phyloP scores from a whole-genome alignment of 2,329 filamentous ascomycete species.

The Nemania diffusa region DNA sequence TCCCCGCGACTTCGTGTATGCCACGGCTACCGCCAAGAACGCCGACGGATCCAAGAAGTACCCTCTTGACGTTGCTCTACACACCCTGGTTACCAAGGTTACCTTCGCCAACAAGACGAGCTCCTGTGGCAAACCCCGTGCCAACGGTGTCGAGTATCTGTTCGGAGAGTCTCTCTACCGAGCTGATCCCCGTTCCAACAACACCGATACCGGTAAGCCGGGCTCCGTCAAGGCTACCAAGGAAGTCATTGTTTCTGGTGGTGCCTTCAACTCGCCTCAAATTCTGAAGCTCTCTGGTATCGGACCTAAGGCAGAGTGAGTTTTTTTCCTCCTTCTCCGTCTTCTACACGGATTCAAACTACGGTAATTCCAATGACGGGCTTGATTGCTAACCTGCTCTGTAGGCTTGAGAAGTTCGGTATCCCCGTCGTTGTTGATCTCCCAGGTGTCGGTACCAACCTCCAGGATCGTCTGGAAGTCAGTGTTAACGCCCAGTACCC shows the following conservation, averaged over 20 bases:
- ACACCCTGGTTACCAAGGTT: slow-evolving; percentile 59
- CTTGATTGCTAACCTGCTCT: background rate
- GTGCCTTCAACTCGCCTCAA: too few species aligned
- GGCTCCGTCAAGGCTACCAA: slow-evolving; percentile 53
- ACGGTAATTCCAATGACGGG: too few species aligned
- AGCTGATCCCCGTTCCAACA: slow-evolving; percentile 53
- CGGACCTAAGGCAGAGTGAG: slow-evolving; percentile 52
- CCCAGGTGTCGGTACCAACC: slow-evolving; percentile 67
- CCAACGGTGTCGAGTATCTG: slow-evolving; percentile 61
- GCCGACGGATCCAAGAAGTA: slow-evolving; percentile 63
- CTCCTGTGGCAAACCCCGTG: slow-evolving; percentile 50
- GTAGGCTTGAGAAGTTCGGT: slow-evolving; percentile 46
- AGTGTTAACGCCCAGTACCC: slow-evolving; percentile 56
- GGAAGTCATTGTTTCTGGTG: slow-evolving; percentile 63
- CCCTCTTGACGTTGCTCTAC: slow-evolving; percentile 65
- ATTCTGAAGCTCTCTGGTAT: slow-evolving; percentile 62
- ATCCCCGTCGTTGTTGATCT: slow-evolving; percentile 60
- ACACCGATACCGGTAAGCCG: slow-evolving; percentile 42
- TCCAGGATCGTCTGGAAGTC: slow-evolving; percentile 66
- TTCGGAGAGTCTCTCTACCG: slow-evolving; percentile 59
- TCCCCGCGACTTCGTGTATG: slow-evolving; percentile 59
- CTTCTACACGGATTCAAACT: too few species aligned
- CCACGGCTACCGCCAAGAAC: slow-evolving; percentile 39
- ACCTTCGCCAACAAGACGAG: slow-evolving; percentile 52
- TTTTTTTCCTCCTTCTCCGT: background rate